Evolutionary conservation across 345 rosid species (phyloP).

Genomic region (Mangifera indica): DNA sequence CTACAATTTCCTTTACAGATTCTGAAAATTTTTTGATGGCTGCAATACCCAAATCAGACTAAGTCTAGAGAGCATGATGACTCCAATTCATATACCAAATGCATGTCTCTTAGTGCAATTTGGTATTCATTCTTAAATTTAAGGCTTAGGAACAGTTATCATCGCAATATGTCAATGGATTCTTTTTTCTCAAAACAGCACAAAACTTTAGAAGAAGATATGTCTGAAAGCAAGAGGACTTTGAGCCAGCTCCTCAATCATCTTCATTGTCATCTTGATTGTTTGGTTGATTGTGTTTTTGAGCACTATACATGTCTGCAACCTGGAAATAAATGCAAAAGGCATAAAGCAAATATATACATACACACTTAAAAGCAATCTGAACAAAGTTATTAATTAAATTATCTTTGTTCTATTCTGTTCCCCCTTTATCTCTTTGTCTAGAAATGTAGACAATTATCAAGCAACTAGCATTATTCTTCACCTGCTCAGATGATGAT

Average conservation of each 20-base stretch:
- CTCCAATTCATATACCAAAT: background rate
- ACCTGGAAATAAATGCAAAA: slow-evolving; percentile 43
- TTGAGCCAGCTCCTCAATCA: slow-evolving; percentile 39
- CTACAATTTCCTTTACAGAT: background rate
- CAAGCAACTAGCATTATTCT: slow-evolving; percentile 8
- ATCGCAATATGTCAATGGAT: background rate
- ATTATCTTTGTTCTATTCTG: background rate
- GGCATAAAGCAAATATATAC: background rate
- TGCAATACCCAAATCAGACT: background rate
- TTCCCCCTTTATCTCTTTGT: background rate
- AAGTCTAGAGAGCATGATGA: background rate
- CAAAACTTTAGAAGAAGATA: slow-evolving; percentile 17
- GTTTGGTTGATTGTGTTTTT: slow-evolving; percentile 67
- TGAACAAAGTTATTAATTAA: background rate
- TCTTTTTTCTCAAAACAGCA: background rate
- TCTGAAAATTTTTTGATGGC: background rate
- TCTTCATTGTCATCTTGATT: slow-evolving; percentile 62
- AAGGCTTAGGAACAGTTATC: background rate
- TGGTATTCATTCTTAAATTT: background rate
- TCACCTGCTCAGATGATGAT: slow-evolving; percentile 83
- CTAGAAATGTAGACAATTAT: background rate
- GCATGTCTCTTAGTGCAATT: background rate
- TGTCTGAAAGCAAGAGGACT: background rate
- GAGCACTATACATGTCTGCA: slow-evolving; percentile 84
- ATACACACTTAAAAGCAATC: background rate